Evolutionary conservation across 805 yeast genomes (phyloP).

Genomic region (Ogataea trehaloabstinens): DNA sequence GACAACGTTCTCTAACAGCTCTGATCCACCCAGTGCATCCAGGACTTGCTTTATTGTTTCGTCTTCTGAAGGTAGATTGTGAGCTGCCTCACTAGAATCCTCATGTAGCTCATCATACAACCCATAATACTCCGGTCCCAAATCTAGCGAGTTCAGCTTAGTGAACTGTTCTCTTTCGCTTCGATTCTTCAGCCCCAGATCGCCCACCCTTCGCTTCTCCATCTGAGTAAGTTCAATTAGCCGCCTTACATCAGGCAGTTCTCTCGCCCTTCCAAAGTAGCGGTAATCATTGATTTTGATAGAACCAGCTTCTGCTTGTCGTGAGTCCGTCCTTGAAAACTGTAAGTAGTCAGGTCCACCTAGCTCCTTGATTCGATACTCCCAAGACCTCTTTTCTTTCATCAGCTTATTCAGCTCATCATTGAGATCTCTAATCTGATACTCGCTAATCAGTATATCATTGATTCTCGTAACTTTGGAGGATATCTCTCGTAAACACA

Average conservation of each 20-base stretch:
- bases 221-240: conserved; percentile 35
- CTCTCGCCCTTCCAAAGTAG: conserved; percentile 83
- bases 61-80: conserved; percentile 8
- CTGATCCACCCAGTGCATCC: conserved; percentile 15
- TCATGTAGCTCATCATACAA: conserved; percentile 29
- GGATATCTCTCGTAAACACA: conserved; percentile 63
- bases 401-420: conserved; percentile 67
- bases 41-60: conserved; percentile 13
- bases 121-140: conserved; percentile 44
- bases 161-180: conserved; percentile 11
- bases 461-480: conserved; percentile 59
- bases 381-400: conserved; percentile 76
- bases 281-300: conserved; percentile 51
- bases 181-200: conserved; percentile 13
- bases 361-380: conserved; percentile 60
- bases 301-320: conserved; percentile 4
- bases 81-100: neutral
- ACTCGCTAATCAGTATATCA: conserved; percentile 56
- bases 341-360: conserved; percentile 71
- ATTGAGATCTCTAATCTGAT: conserved; percentile 67
- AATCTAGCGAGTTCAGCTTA: conserved; percentile 12
- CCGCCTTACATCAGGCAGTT: conserved; percentile 68
- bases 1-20: conserved; percentile 8
- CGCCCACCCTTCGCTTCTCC: conserved; percentile 19
- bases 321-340: conserved; percentile 6